Conservation (phyloP, 129 eudicot genomes). For the Mikania micrantha region DNA sequence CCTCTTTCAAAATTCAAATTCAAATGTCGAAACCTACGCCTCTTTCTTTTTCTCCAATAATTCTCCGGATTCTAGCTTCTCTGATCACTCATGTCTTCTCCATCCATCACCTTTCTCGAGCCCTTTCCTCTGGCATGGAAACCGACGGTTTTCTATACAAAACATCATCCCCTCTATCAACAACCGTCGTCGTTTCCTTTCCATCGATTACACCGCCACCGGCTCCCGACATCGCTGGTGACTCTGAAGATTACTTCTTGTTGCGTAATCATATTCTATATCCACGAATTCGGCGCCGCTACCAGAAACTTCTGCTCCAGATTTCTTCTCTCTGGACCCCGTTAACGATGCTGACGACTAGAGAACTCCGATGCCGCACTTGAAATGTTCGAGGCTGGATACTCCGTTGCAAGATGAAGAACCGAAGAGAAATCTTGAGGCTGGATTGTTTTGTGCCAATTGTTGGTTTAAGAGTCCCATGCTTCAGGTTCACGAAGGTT, state of each 20-base stretch:
- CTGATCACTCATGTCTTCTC: no score
- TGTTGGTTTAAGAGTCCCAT: constrained; percentile 78
- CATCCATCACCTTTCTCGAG: no score
- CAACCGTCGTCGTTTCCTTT: no score
- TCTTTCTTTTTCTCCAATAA: no score
- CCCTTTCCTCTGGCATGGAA: constrained; percentile 27
- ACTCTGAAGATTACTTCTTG: constrained; percentile 40
- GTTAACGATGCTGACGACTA: constrained; percentile 31
- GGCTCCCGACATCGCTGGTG: constrained; percentile 23
- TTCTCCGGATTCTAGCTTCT: no score
- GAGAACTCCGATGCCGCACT: constrained; percentile 1
- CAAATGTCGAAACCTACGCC: no score
- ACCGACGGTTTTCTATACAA: constrained; percentile 41
- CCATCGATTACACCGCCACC: constrained; percentile 35
- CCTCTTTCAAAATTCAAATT: no score
- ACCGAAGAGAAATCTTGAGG: constrained; percentile 44
- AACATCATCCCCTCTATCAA: constrained; percentile 59
- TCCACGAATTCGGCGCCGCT: constrained; percentile 13
- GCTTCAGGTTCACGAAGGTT: constrained; percentile 95
- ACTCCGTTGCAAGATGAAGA: constrained; percentile 19
- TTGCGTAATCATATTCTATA: constrained; percentile 57
- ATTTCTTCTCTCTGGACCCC: constrained; percentile 81
- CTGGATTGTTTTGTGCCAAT: constrained; percentile 67
- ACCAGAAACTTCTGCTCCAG: constrained; percentile 46
- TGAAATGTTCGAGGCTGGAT: constrained; percentile 24